These are phyloP conservation scores for Colletotrichum limetticola DNA, from an alignment of 2,329 filamentous ascomycete species.

Conservation along the genomic window DNA sequence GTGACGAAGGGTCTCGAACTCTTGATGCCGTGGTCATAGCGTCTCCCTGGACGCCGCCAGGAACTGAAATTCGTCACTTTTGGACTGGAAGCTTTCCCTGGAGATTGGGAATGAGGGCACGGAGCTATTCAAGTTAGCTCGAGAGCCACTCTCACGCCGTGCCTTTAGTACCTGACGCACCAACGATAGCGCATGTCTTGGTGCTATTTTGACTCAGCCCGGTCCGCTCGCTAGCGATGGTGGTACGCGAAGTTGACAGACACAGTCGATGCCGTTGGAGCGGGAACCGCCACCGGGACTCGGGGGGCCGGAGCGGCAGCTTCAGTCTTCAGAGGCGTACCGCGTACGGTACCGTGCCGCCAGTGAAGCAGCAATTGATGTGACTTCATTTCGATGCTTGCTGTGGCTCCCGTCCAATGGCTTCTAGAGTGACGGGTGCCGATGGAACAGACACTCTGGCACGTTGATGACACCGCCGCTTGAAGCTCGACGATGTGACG, in stretches of 20 bases:
- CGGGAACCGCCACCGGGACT: neutral
- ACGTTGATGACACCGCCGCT: conserved; percentile 1
- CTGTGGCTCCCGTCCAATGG: neutral
- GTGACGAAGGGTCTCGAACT: neutral
- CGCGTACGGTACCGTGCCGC: no score
- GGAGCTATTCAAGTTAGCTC: neutral
- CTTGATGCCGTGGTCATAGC: neutral
- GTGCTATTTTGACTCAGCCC: conserved; percentile 4
- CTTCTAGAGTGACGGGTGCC: neutral
- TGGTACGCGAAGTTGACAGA: conserved; percentile 6
- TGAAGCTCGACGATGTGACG: neutral
- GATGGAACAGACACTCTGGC: neutral
- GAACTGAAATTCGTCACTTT: conserved; percentile 12
- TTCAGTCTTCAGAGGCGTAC: neutral
- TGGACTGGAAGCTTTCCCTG: conserved; percentile 9
- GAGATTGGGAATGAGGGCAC: neutral
- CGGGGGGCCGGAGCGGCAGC: conserved; percentile 3
- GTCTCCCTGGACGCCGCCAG: conserved; percentile 13
- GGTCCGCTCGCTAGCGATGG: conserved; percentile 14
- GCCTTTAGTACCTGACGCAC: neutral
- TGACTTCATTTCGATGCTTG: neutral
- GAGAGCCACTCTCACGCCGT: conserved; percentile 10
- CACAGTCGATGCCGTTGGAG: conserved; percentile 2
- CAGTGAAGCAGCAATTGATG: neutral
- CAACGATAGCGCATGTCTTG: conserved; percentile 4